Percentiles rank a stretch among this genome's conserved stretches.
Evolutionary conservation across 2,329 filamentous ascomycete species (phyloP).

Genomic region (Colletotrichum filicis): DNA sequence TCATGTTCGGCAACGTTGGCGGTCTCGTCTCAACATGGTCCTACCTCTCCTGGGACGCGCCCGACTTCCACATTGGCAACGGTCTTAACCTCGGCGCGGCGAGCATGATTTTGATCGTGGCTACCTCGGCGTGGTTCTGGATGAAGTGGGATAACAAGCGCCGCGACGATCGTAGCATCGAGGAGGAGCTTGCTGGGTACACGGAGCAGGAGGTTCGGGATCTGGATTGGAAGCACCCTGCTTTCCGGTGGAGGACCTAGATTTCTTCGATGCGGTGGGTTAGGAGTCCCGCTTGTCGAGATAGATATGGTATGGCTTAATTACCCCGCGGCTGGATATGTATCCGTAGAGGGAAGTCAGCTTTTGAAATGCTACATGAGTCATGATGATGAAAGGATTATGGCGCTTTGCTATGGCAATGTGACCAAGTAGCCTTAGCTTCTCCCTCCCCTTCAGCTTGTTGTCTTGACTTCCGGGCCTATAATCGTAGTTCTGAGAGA

Average conservation of each 20-base stretch:
- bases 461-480: no score
- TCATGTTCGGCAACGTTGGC: slow-evolving; percentile 81
- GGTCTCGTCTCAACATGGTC: slow-evolving; percentile 74
- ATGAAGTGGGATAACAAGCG: slow-evolving; percentile 71
- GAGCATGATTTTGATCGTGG: slow-evolving; percentile 60
- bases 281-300: background rate
- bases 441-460: no score
- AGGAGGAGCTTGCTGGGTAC: slow-evolving; percentile 67
- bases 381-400: background rate
- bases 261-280: background rate
- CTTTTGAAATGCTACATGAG: background rate
- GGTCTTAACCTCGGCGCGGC: slow-evolving; percentile 73
- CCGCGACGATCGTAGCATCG: slow-evolving; percentile 64
- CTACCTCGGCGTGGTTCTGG: slow-evolving; percentile 63
- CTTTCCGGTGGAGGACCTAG: slow-evolving; percentile 66
- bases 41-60: slow-evolving; percentile 71
- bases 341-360: no score
- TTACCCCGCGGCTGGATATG: no score
- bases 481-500: no score
- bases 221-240: slow-evolving; percentile 76
- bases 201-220: slow-evolving; percentile 65
- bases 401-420: background rate
- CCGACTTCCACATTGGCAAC: slow-evolving; percentile 77
- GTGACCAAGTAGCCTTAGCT: background rate
- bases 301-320: background rate